phyloP scores from a whole-genome alignment of 2,329 filamentous ascomycete genomes.

The Monosporascus sp. region DNA sequence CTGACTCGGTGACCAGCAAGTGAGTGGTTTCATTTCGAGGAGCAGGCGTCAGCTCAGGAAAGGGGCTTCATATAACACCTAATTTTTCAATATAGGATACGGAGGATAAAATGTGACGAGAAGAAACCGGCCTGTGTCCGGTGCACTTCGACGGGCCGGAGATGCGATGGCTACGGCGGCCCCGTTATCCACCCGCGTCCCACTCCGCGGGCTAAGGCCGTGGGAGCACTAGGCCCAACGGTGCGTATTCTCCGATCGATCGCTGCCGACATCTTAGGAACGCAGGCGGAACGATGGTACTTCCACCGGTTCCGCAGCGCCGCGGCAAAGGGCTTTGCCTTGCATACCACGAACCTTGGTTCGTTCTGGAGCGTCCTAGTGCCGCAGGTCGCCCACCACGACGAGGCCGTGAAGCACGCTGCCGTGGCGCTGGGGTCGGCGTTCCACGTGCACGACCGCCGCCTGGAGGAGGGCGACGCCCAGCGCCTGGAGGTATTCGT shows the following conservation, averaged over 20 bases:
- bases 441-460: too few species aligned
- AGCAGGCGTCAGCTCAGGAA: constrained; percentile 17
- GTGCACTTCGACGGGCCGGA: constrained; percentile 29
- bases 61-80: constrained; percentile 2
- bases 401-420: constrained; percentile 28
- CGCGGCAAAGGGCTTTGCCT: constrained; percentile 23
- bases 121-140: constrained; percentile 28
- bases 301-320: constrained; percentile 30
- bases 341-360: constrained; percentile 22
- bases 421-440: constrained; percentile 27
- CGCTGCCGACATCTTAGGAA: constrained; percentile 31
- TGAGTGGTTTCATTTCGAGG: constrained; percentile 6
- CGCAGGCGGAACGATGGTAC: constrained; percentile 27
- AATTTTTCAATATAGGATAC: constrained; percentile 21
- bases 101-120: constrained; percentile 32
- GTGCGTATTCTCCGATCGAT: constrained; percentile 28
- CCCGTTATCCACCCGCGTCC: constrained; percentile 1
- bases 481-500: constrained; percentile 20
- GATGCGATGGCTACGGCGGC: constrained; percentile 31
- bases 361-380: constrained; percentile 27
- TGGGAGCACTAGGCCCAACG: constrained; percentile 19
- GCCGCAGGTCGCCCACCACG: constrained; percentile 24
- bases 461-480: background rate
- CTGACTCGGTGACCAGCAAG: constrained; percentile 4
- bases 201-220: constrained; percentile 17